Base-by-base conservation (phyloP, 1,284 basidiomycete species). In the Cryptococcus hybrid region DNA sequence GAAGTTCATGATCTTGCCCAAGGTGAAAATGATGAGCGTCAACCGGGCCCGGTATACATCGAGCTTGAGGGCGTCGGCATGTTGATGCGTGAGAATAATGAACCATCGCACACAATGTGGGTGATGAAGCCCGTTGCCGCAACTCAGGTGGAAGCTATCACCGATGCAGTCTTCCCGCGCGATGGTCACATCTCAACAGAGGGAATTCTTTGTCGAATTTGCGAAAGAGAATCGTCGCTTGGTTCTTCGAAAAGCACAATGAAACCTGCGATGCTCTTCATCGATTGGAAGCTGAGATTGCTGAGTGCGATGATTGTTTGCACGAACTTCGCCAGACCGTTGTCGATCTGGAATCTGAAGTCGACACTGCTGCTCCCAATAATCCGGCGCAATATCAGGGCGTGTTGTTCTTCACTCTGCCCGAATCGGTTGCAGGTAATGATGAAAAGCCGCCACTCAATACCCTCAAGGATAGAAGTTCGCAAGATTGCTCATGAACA, bases 181-280 rank as follows among this genome's bases (percentile, higher is more conserved):
- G 83, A 83, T 47, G 84, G 85, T 7, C 85, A 88, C 34, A 87
- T 96, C 73, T 88, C 86, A 67, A 86, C 85, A 30, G 87, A 92
- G 65, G 87, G 86, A n/a, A 88, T 99, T 43, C 83, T 99, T 15
- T 99, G 96, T 80, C 90, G 96, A 49, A 99, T 99, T 64, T 99
- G 96, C 81, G 96, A 99, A 79, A 87, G 90, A 69, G 88, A 90
- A 89, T 99, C 55, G 94, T 96, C 2, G 89, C 95, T 58, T 99
- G 96, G 94, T 99, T 95, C 81, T 99, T 99, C 74, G 96, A 98
- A 79, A 98, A 98, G 81, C 96, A 99, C 81, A 98, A 94, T 82
- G 96, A 99, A 80, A 99, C 95, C 8, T 99, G 96, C 75, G 92
- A 88, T 68, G 96, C 98, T 78, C 88, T 92, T 1, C 96, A 99